Base-by-base conservation (phyloP, 306 rosid genomes). In the Alnus rubra region DNA sequence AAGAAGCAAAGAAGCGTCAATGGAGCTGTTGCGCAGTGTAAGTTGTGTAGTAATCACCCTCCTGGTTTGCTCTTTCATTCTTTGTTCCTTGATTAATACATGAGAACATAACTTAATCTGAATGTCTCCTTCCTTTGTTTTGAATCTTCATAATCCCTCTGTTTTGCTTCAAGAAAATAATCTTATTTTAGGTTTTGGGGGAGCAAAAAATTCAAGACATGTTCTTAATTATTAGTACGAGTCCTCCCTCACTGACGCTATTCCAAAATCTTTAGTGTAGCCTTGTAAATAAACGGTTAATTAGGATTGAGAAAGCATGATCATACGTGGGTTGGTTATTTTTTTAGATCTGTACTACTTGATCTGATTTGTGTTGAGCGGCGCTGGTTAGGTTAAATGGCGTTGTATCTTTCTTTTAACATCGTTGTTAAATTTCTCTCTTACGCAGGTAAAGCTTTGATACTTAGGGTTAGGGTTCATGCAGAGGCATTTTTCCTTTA, bases 391-490 rank as follows among this genome's bases (percentile, higher is more conserved):
- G 48, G 48, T 35, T 37, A 64, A 15, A 37, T 64, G 70, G 45
- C 47, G 33, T 64, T 64, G 69, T 15, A 33, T 35, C 13, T 12
- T 18, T 54, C 13, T 54, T 16, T 2, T 54, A 15, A 15, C 59
- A 54, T 15, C 59, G 19, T 18, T 54, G 59, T 55, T 59, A 59
- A 11, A 58, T 58, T 28, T 59, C 37, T 59, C 6, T 59, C 65
- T 37, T 39, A 7, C 33, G 33, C 63, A 7, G 7, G 33, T 56
- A 56, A 28, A 14, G 49, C 39, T 63, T 58, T 14, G 12, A 8
- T 69, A 48, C 70, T 80, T 91, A 88, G 96, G 96, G 93, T 86
- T 90, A 92, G 97, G 94, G 92, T 84, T 89, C 87, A 77, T 82
- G 82, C 70, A 56, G 2, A 67, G 65, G 65, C 39, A 7, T 70